Percentiles rank a stretch among this genome's conserved stretches.
phyloP scores from a whole-genome alignment of 2,329 filamentous ascomycete genomes.

The Calonectria crousiana region DNA sequence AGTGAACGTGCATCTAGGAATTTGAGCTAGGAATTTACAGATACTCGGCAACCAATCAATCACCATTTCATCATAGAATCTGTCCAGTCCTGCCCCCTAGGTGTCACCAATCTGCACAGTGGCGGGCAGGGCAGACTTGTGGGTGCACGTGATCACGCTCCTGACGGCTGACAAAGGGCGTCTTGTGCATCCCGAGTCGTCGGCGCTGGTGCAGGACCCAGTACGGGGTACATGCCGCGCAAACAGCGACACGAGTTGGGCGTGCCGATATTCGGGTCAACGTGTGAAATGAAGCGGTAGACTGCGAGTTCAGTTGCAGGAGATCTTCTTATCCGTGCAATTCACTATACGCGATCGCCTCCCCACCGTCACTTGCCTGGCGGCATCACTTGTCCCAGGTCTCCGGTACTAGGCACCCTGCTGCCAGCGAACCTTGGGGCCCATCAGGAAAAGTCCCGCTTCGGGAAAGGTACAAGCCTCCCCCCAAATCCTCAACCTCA shows the following conservation, averaged over 20 bases:
- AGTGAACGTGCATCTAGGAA: not conserved
- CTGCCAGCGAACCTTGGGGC: slow-evolving; percentile 38
- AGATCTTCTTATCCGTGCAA: not conserved
- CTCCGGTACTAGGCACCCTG: slow-evolving; percentile 33
- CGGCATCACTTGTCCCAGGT: slow-evolving; percentile 33
- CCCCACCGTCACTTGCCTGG: slow-evolving; percentile 12
- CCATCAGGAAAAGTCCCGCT: slow-evolving; percentile 53
- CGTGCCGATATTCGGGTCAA: slow-evolving; percentile 15
- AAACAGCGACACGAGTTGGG: slow-evolving; percentile 25
- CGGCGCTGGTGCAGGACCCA: slow-evolving; percentile 32
- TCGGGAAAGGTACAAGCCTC: slow-evolving; percentile 54
- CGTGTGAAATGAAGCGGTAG: slow-evolving; percentile 1
- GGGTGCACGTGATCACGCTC: slow-evolving; percentile 17
- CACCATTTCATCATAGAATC: not conserved
- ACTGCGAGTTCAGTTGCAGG: slow-evolving; percentile 1
- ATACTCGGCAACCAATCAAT: not conserved
- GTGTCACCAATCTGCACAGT: not conserved
- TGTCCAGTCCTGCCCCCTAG: not conserved
- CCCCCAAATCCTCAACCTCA: slow-evolving; percentile 68
- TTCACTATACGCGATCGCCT: slow-evolving; percentile 8
- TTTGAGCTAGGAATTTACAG: not conserved
- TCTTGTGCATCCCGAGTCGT: slow-evolving; percentile 33
- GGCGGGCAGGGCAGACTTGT: not conserved
- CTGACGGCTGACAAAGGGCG: slow-evolving; percentile 29
- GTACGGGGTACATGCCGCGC: slow-evolving; percentile 38